Evolutionary conservation across 768 basidiomycete genomes (phyloP), one percentile per base, ranked within the genome.

Genomic region (Boletellus sp.): DNA sequence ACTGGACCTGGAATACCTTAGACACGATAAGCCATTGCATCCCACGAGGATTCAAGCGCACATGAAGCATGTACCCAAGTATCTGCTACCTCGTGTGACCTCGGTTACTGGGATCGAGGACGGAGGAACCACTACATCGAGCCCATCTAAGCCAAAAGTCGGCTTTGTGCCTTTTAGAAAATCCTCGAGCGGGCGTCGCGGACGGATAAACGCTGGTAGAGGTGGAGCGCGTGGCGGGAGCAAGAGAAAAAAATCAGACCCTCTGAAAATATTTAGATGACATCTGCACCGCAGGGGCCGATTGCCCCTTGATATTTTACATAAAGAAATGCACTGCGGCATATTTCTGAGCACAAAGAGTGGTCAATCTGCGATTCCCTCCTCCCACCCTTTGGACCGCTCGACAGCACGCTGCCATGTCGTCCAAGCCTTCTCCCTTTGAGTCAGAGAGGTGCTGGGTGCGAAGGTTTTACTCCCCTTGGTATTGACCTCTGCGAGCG

Each of bases 31-130:
- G 58, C 89, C 94, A 6, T 74, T 97, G 5, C 91, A 95, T 60
- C 93, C 94, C 0, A 85, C 87, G 23, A 78, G 94, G 40, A 76
- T 94, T 11, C 94, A 96, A 64, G 72, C 92, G 1, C 94, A 98
- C 66, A 90, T 98, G 84, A 97, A 95, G 67, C 89, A 94, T 68
- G 83, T 98, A 5, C 96, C 95, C 1, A 86, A 84, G 48, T 99
- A 99, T 64, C 75, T 98, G 23, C 75, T 96, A 53, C 94, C 95
- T 3, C 82, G 81, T 24, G 86, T 90, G 42, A 52, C 52, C n/a
- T 28, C 56, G 4, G 81, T 86, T 3, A 42, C 72, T 11, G 77
- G 73, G 9, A 62, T 64, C 0, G 72, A 72, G 12, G 64, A 48
- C 3, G 71, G 61, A 20, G 62, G 53, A 16, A 51, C 42, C 31